Evolutionary conservation across 768 basidiomycete genomes (phyloP).

Genomic region (Kwoniella bestiolae): DNA sequence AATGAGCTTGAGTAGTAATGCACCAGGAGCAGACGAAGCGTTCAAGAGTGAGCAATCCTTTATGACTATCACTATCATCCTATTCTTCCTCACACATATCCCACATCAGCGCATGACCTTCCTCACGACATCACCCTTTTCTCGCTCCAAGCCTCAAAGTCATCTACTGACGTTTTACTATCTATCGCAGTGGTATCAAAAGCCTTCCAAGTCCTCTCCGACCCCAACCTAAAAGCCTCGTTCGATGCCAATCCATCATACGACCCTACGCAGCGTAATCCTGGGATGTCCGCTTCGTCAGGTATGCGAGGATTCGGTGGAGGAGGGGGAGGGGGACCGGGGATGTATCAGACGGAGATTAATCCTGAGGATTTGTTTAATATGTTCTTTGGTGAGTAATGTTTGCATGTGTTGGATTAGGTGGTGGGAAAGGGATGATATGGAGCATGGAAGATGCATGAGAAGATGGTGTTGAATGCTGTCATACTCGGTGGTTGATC

Average conservation of each 20-base stretch:
- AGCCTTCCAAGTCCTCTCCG: conserved; percentile 94
- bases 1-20: conserved; percentile 68
- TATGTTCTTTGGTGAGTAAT: conserved; percentile 85
- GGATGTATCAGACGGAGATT: conserved; percentile 64
- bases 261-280: conserved; percentile 83
- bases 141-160: neutral
- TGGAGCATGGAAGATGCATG: too few species aligned
- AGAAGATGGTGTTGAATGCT: neutral
- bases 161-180: neutral
- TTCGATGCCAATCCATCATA: conserved; percentile 67
- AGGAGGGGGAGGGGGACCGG: conserved; percentile 41
- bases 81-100: too few species aligned
- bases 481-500: too few species aligned
- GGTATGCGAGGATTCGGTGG: conserved; percentile 43
- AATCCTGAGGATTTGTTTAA: conserved; percentile 97
- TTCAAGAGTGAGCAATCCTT: conserved; percentile 81
- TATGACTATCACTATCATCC: neutral
- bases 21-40: conserved; percentile 97
- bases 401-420: neutral
- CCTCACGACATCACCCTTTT: too few species aligned
- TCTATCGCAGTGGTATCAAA: conserved; percentile 83
- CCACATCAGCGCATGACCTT: too few species aligned
- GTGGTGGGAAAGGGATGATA: too few species aligned
- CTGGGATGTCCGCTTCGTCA: conserved; percentile 64
- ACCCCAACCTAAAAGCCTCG: conserved; percentile 84